Percentiles rank a stretch among this genome's conserved stretches.
Conservation (phyloP, 352 stramenopile species). For the Elongisporangium prolatum region DNA sequence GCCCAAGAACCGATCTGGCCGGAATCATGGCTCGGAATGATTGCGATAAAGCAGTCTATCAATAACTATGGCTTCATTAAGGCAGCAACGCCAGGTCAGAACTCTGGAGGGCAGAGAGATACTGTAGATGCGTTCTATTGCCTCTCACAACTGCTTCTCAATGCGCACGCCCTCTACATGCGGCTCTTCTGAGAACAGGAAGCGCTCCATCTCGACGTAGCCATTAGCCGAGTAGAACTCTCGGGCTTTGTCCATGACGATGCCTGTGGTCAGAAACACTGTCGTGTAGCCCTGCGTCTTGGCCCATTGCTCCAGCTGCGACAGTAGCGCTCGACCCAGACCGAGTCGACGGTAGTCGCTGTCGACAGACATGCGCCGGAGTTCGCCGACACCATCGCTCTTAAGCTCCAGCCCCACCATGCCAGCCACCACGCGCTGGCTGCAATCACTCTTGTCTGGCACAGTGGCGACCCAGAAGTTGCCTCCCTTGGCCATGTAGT, state of each 20-base stretch:
- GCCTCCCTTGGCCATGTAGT: conserved; percentile 30
- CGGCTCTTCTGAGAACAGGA: conserved; percentile 25
- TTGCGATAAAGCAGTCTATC: too few relatives aligned
- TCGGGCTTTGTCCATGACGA: conserved; percentile 24
- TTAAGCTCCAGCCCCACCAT: conserved; percentile 39
- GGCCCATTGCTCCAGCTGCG: conserved; percentile 36
- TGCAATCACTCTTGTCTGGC: background rate
- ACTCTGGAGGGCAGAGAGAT: background rate
- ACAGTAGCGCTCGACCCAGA: conserved; percentile 28
- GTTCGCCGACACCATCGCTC: conserved; percentile 22
- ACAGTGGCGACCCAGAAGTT: conserved; percentile 39
- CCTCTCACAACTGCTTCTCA: conserved; percentile 22
- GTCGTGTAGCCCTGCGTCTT: conserved; percentile 19
- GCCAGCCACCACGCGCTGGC: conserved; percentile 23
- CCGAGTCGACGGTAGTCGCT: conserved; percentile 28
- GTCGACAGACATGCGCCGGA: conserved; percentile 41
- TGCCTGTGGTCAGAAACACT: conserved; percentile 30
- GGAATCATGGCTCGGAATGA: too few relatives aligned
- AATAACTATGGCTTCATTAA: too few relatives aligned
- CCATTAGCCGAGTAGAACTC: conserved; percentile 33
- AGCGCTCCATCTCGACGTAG: conserved; percentile 17
- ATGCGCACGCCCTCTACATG: conserved; percentile 26
- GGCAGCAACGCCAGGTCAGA: too few relatives aligned
- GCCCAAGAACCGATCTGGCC: too few relatives aligned
- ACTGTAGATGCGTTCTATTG: background rate